These are phyloP conservation scores for Phytophthora pseudosyringae DNA, from an alignment of 352 stramenopile species.

Conservation along the genomic window DNA sequence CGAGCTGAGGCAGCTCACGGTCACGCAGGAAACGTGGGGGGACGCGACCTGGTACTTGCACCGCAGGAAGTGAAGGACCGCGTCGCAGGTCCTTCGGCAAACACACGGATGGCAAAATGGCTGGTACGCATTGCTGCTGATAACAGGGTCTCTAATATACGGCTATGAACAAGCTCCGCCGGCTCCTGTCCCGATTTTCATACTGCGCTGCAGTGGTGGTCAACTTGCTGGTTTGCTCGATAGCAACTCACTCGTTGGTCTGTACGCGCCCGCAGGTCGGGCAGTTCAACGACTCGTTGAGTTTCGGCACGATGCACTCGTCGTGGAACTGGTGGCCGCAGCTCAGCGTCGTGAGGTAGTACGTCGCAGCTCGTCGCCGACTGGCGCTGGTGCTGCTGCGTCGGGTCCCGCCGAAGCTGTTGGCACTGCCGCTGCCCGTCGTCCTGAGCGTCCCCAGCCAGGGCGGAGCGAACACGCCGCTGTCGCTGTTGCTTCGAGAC, in stretches of 20 bases:
- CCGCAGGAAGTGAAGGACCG: conserved; percentile 42
- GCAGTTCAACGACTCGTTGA: conserved; percentile 75
- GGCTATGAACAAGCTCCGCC: conserved; percentile 33
- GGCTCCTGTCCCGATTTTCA: conserved; percentile 30
- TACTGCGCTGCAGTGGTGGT: conserved; percentile 24
- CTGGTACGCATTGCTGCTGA: conserved; percentile 16
- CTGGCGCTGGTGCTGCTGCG: conserved; percentile 25
- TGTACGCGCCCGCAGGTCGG: conserved; percentile 60
- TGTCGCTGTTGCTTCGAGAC: conserved; percentile 23
- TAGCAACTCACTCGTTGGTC: conserved; percentile 31
- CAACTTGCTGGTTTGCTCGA: conserved; percentile 1
- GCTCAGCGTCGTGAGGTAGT: conserved; percentile 75
- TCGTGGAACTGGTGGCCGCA: conserved; percentile 86
- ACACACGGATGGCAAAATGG: conserved; percentile 15
- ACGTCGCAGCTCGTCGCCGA: conserved; percentile 38
- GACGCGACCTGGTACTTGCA: conserved; percentile 65
- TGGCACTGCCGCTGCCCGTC: conserved; percentile 22
- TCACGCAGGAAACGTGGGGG: conserved; percentile 68
- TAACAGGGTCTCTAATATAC: conserved; percentile 40
- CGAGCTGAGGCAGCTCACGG: conserved; percentile 42
- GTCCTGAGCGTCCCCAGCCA: conserved; percentile 26
- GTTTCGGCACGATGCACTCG: conserved; percentile 80
- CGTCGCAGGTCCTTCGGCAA: background rate
- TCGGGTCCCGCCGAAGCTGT: conserved; percentile 15
- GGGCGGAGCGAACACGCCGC: conserved; percentile 20